These are phyloP conservation scores for Lyophyllum decastes DNA, from an alignment of 768 basidiomycete species.

Conservation along the genomic window DNA sequence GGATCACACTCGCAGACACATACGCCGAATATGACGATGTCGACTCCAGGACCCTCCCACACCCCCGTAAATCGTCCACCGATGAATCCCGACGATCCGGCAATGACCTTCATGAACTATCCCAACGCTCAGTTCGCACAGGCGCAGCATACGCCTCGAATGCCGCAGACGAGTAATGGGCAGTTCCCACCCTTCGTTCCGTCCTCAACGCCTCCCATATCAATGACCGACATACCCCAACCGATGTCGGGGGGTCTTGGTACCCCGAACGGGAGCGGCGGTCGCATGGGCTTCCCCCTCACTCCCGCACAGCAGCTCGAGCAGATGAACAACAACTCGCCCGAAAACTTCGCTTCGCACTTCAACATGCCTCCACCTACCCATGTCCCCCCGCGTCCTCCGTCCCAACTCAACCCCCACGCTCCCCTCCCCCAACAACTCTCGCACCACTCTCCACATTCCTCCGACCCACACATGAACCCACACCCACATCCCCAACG, in stretches of 20 bases:
- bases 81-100: conserved; percentile 46
- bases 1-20: conserved; percentile 38
- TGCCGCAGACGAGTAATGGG: conserved; percentile 24
- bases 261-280: conserved; percentile 38
- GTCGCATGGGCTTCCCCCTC: conserved; percentile 45
- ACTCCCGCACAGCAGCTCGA: conserved; percentile 70
- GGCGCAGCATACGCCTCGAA: conserved; percentile 33
- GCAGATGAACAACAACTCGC: conserved; percentile 44
- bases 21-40: conserved; percentile 41
- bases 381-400: conserved; percentile 41
- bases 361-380: conserved; percentile 34
- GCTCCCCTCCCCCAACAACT: conserved; percentile 31
- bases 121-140: conserved; percentile 32
- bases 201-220: conserved; percentile 51
- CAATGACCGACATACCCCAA: conserved; percentile 46
- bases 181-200: conserved; percentile 43
- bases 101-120: conserved; percentile 45
- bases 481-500: conserved; percentile 44
- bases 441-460: conserved; percentile 43
- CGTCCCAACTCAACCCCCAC: conserved; percentile 39
- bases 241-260: conserved; percentile 36
- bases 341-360: conserved; percentile 30
- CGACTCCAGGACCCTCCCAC: conserved; percentile 37
- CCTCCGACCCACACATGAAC: conserved; percentile 41
- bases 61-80: conserved; percentile 40